Base-by-base conservation (phyloP, 768 basidiomycete species). In the Ramaria rubella region DNA sequence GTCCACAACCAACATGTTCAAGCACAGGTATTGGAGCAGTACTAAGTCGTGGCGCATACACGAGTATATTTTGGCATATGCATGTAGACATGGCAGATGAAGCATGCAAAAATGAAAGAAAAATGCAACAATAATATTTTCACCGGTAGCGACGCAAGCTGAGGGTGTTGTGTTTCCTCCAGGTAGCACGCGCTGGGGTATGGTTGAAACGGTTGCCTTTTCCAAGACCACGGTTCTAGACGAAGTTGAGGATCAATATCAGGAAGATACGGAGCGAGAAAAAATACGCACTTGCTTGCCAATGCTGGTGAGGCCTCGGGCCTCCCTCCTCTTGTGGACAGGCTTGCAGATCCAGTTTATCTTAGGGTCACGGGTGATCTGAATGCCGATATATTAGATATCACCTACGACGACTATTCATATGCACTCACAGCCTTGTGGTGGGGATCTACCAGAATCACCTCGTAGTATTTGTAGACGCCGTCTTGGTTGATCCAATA, bases 401-500 rank as follows among this genome's bases (percentile, higher is more conserved):
- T 36, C 23, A 31, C 27, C 9, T 31, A 34, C 14, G 30, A 27
- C 19, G 24, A 55, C 34, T 44, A 43, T 19, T 23, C 31, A 31
- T 40, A 29, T 6, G 26, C 26, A 74, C 91, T 66, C 69, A 94
- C 92, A 66, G 90, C 92, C 70, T 93, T 94, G 79, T 95, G 92
- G 69, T 70, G 85, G 58, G 93, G 93, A 68, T 99, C 96, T 58
- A 99, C 94, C 62, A 96, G 83, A 71, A 99, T 98, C 67, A 99
- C 92, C 72, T 99, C 96, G 77, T 85, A 99, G 79, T 96, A 97
- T 73, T 95, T 96, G 84, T 95, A 96, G 29, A 96, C 90, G 74
- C 94, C 93, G 69, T 97, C 94, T 76, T 95, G 93, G 76, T 98
- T 98, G 68, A 99, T 77, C 96, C 96, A 99, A 82, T 98, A 98